These are phyloP conservation scores for Candida ponderosae DNA, from an alignment of 805 yeast genomes.

Conservation along the genomic window DNA sequence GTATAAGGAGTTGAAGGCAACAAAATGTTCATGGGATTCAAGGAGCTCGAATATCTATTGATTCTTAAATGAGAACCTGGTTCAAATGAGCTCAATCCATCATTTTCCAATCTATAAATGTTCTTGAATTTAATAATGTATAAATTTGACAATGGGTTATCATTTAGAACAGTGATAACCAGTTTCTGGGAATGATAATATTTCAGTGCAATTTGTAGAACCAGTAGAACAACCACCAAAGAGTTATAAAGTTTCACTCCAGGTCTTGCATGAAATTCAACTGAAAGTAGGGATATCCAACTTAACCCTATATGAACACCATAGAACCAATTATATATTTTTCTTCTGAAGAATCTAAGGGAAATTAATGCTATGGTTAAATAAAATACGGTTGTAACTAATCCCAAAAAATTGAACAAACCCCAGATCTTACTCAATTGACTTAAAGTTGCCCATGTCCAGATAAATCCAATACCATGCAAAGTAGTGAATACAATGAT, in stretches of 20 bases:
- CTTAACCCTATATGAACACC: conserved; percentile 46
- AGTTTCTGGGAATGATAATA: conserved; percentile 15
- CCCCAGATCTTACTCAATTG: conserved; percentile 26
- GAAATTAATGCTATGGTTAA: conserved; percentile 36
- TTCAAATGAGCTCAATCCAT: conserved; percentile 11
- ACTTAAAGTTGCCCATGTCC: conserved; percentile 38
- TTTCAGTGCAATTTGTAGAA: conserved; percentile 30
- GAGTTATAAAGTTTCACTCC: conserved; percentile 37
- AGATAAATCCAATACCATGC: conserved; percentile 47
- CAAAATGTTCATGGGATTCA: conserved; percentile 35
- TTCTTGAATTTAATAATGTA: conserved; percentile 19
- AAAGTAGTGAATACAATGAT: conserved; percentile 35
- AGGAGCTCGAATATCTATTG: conserved; percentile 22
- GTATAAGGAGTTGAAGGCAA: conserved; percentile 66
- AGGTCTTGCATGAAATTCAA: conserved; percentile 64
- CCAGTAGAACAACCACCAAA: conserved; percentile 22
- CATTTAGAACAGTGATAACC: conserved; percentile 5
- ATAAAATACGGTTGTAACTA: conserved; percentile 30
- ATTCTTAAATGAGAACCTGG: conserved; percentile 58
- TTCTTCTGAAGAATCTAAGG: conserved; percentile 39
- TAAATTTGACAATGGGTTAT: conserved; percentile 13
- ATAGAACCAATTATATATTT: conserved; percentile 46
- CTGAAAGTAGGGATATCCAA: conserved; percentile 34
- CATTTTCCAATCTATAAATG: conserved; percentile 17
- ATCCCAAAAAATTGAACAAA: conserved; percentile 43